Evolutionary conservation across 768 basidiomycete species (phyloP).

Genomic region (Pulveroboletus sp.): DNA sequence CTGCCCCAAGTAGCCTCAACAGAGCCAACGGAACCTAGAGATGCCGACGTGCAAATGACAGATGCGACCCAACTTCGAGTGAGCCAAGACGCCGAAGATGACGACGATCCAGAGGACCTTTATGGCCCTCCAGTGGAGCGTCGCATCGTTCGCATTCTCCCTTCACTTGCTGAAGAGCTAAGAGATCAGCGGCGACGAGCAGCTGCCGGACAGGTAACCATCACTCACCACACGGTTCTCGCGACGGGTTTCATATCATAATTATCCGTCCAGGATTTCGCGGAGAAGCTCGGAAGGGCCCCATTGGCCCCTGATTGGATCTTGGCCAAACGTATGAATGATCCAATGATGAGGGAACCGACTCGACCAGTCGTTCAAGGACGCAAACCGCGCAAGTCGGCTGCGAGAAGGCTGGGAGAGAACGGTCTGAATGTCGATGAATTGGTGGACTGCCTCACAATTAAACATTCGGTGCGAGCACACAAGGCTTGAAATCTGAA

Average conservation of each 20-base stretch:
- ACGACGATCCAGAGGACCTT: conserved; percentile 26
- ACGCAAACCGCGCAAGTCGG: conserved; percentile 15
- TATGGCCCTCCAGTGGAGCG: conserved; percentile 28
- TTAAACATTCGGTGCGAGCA: too few species aligned
- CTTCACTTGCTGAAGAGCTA: conserved; percentile 24
- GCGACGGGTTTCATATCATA: conserved; percentile 1
- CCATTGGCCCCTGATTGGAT: conserved; percentile 27
- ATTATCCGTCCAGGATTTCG: conserved; percentile 5
- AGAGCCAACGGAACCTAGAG: not conserved
- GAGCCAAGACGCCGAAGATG: not conserved
- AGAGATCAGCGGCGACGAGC: conserved; percentile 19
- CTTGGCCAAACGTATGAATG: conserved; percentile 13
- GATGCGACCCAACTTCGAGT: not conserved
- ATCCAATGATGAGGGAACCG: conserved; percentile 18
- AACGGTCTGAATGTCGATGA: conserved; percentile 11
- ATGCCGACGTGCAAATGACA: conserved; percentile 7
- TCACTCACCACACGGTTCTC: not conserved
- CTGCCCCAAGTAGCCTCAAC: not conserved
- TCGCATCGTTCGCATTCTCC: conserved; percentile 25
- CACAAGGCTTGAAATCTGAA: too few species aligned
- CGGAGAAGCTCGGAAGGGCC: conserved; percentile 4
- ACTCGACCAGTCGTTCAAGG: not conserved
- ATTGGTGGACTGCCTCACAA: conserved; percentile 18
- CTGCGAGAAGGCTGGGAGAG: conserved; percentile 12
- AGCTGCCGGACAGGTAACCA: conserved; percentile 15